Conservation (phyloP, 1,139 yeast species). For the Eremothecium coryli region DNA sequence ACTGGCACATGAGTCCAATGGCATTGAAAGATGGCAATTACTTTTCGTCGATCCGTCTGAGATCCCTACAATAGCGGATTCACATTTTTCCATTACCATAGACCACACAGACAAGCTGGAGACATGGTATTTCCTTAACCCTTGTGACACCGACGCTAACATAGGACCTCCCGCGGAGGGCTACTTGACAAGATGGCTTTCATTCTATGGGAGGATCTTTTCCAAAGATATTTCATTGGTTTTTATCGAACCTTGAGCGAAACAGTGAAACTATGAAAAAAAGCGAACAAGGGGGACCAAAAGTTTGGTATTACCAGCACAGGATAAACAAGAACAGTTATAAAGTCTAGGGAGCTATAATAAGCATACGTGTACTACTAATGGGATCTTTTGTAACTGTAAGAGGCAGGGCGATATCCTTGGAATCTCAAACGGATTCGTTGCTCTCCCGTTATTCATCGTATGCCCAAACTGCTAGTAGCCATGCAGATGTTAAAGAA, state of each 20-base stretch:
- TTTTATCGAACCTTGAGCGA: not conserved
- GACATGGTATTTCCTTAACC: slow-evolving; percentile 24
- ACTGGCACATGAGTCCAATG: slow-evolving; percentile 4
- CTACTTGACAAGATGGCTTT: slow-evolving; percentile 22
- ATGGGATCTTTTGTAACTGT: slow-evolving; percentile 39
- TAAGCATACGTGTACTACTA: slow-evolving; percentile 2
- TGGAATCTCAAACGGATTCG: slow-evolving; percentile 48
- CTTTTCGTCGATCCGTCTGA: slow-evolving; percentile 5
- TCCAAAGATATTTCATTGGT: slow-evolving; percentile 4
- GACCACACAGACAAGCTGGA: slow-evolving; percentile 6
- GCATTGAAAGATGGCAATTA: slow-evolving; percentile 4
- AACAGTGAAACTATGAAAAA: not conserved
- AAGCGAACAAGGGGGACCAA: not conserved
- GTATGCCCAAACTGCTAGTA: slow-evolving; percentile 43
- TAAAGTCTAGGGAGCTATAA: not conserved
- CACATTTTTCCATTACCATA: slow-evolving; percentile 6
- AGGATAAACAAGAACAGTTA: not conserved
- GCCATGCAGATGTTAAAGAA: slow-evolving; percentile 43
- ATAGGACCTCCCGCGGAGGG: slow-evolving; percentile 15
- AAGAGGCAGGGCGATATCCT: slow-evolving; percentile 45
- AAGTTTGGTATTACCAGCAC: too few species aligned
- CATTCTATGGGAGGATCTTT: slow-evolving; percentile 15
- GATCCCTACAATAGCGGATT: slow-evolving; percentile 1
- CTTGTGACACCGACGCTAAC: slow-evolving; percentile 25
- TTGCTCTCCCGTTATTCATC: slow-evolving; percentile 44